These are phyloP conservation scores for Penicillium sp. DNA, from an alignment of 2,329 filamentous ascomycete species.

Conservation along the genomic window DNA sequence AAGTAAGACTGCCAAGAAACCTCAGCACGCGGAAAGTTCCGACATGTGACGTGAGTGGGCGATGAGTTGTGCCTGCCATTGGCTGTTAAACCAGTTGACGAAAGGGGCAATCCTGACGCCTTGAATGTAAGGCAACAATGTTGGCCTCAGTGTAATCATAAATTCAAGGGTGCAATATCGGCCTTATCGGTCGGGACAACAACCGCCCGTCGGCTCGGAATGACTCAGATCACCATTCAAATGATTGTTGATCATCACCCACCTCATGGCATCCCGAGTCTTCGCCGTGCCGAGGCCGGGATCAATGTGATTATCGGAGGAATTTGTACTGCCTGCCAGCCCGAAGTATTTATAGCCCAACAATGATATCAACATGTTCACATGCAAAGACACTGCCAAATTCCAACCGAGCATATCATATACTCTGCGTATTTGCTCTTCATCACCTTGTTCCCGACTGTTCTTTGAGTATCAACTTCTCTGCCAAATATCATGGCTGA, in stretches of 20 bases:
- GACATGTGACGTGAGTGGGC: too few relatives aligned
- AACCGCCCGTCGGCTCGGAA: constrained; percentile 5
- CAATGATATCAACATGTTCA: constrained; percentile 2
- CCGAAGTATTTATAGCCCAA: neutral
- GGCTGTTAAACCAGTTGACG: neutral
- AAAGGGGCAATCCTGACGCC: neutral
- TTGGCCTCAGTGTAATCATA: neutral
- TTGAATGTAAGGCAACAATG: too few relatives aligned
- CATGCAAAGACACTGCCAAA: neutral
- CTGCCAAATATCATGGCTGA: constrained; percentile 1
- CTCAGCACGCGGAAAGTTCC: neutral
- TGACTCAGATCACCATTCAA: neutral
- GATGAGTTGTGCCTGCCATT: too few relatives aligned
- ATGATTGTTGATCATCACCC: neutral
- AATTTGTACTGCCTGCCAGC: neutral
- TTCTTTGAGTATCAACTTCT: neutral
- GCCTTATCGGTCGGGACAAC: constrained; percentile 1
- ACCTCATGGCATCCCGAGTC: constrained; percentile 3
- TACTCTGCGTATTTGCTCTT: neutral
- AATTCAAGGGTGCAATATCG: neutral
- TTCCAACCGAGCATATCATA: neutral
- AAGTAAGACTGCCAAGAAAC: neutral
- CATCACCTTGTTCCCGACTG: neutral
- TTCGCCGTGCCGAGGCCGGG: constrained; percentile 8
- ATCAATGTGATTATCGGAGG: constrained; percentile 8